Percentiles rank a stretch among this genome's conserved stretches.
Evolutionary conservation across 495 filamentous ascomycete species (phyloP).

Genomic region (Daldinia childiae): DNA sequence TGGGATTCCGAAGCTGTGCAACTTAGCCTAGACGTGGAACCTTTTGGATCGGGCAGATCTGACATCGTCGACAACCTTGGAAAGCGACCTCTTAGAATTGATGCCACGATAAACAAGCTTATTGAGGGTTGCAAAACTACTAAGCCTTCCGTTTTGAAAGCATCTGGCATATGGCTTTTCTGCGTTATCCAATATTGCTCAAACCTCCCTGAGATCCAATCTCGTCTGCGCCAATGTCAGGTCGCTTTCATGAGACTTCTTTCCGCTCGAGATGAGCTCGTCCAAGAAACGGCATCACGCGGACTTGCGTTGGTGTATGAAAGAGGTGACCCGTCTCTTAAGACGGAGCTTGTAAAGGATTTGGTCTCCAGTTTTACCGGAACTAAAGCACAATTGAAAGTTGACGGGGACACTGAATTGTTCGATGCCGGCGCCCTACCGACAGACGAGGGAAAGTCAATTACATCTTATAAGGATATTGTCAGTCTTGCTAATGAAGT

Average conservation of each 20-base stretch:
- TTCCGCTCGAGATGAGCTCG: constrained; percentile 86
- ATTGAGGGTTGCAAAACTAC: constrained; percentile 78
- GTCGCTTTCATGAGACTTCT: constrained; percentile 87
- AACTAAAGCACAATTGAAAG: constrained; percentile 73
- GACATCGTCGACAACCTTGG: constrained; percentile 44
- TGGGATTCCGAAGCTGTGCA: constrained; percentile 73
- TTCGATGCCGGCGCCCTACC: constrained; percentile 94
- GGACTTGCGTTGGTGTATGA: constrained; percentile 92
- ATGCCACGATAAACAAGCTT: constrained; percentile 69
- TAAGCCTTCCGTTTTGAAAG: constrained; percentile 87
- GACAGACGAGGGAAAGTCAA: constrained; percentile 85
- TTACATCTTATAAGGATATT: constrained; percentile 96
- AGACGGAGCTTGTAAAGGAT: constrained; percentile 83
- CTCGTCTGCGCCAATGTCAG: constrained; percentile 79
- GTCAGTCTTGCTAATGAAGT: constrained; percentile 92
- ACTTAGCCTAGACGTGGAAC: constrained; percentile 59
- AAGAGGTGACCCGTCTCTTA: constrained; percentile 81
- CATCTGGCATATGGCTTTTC: constrained; percentile 91
- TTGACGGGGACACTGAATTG: constrained; percentile 87
- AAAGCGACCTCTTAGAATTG: constrained; percentile 60
- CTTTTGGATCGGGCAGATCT: constrained; percentile 49
- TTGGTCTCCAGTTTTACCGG: constrained; percentile 89
- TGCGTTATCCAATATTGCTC: constrained; percentile 93
- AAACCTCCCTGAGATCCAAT: constrained; percentile 73
- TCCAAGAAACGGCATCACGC: constrained; percentile 93